These are phyloP conservation scores for Anthracocystis panici-leucophaei DNA, from an alignment of 1,284 basidiomycete species.

Conservation along the genomic window DNA sequence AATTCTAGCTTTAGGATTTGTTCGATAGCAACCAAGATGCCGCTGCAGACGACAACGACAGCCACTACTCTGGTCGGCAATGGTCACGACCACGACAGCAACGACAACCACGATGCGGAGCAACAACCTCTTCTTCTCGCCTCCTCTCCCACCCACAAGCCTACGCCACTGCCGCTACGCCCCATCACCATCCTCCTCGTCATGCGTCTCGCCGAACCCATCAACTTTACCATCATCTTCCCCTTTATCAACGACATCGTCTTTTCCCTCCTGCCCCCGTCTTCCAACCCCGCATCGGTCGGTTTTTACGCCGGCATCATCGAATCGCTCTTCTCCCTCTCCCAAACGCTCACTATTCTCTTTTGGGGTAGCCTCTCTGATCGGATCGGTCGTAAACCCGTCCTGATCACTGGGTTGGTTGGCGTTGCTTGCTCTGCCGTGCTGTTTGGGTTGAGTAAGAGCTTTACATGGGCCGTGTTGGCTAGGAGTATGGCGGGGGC, in stretches of 20 bases:
- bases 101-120: conserved; percentile 12
- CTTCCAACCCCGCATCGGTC: conserved; percentile 17
- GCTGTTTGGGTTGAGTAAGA: conserved; percentile 68
- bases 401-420: conserved; percentile 68
- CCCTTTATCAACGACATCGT: conserved; percentile 77
- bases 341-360: conserved; percentile 70
- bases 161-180: conserved; percentile 74
- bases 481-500: conserved; percentile 51
- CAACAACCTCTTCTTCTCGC: conserved; percentile 7
- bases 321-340: conserved; percentile 70
- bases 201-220: conserved; percentile 72
- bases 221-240: conserved; percentile 79
- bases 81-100: neutral
- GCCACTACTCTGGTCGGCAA: no score
- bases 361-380: conserved; percentile 69
- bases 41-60: neutral
- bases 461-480: conserved; percentile 64
- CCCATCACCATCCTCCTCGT: conserved; percentile 70
- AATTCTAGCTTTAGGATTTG: no score
- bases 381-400: conserved; percentile 70
- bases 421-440: conserved; percentile 67
- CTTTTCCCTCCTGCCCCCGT: conserved; percentile 13
- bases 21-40: no score
- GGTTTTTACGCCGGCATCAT: conserved; percentile 76
- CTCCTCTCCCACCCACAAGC: neutral